These are phyloP conservation scores for Scheffersomyces ergatensis DNA, from an alignment of 805 yeast genomes.

Conservation along the genomic window DNA sequence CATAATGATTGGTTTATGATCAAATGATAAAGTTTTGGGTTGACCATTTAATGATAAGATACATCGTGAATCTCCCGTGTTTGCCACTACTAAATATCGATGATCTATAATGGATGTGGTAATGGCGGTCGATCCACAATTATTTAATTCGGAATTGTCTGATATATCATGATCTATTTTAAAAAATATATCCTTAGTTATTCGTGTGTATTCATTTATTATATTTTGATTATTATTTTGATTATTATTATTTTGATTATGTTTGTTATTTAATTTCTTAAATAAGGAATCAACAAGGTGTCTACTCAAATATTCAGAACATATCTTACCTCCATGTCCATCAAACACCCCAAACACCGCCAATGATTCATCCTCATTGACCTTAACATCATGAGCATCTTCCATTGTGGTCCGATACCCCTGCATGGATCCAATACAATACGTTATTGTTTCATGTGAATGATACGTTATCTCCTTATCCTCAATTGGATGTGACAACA, in stretches of 20 bases:
- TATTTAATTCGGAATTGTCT: constrained; percentile 19
- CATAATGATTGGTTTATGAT: constrained; percentile 44
- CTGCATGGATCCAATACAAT: constrained; percentile 73
- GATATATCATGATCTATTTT: constrained; percentile 31
- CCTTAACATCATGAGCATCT: constrained; percentile 62
- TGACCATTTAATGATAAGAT: constrained; percentile 59
- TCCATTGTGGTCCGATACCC: constrained; percentile 76
- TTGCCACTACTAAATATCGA: constrained; percentile 53
- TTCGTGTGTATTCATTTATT: constrained; percentile 12
- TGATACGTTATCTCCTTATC: constrained; percentile 58
- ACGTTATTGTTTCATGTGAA: constrained; percentile 45
- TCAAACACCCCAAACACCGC: constrained; percentile 72
- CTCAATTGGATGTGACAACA: constrained; percentile 71
- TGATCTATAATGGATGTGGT: constrained; percentile 28
- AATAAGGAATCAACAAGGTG: constrained; percentile 17
- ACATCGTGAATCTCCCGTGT: constrained; percentile 76
- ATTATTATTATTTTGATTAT: neutral
- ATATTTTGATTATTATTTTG: neutral
- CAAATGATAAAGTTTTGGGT: constrained; percentile 49
- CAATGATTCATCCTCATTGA: constrained; percentile 39
- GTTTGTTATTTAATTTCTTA: neutral
- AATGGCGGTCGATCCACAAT: constrained; percentile 45
- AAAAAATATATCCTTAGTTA: constrained; percentile 33
- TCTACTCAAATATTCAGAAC: constrained; percentile 53
- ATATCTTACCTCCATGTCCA: constrained; percentile 75